Evolutionary conservation across 345 rosid species (phyloP).

Genomic region (Populus pruinosa): DNA sequence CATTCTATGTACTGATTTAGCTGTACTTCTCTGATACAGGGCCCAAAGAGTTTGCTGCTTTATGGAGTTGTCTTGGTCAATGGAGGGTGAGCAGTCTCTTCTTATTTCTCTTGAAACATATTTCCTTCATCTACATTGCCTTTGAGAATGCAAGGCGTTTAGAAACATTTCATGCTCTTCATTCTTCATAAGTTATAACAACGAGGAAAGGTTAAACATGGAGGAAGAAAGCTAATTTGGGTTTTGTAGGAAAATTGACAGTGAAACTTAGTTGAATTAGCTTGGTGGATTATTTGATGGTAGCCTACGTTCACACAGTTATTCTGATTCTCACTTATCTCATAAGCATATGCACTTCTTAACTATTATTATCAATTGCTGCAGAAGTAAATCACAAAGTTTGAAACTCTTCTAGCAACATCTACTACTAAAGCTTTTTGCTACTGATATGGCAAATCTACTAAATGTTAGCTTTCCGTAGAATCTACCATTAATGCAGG

Average conservation of each 20-base stretch:
- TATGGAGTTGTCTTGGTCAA: constrained; percentile 65
- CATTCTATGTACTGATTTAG: background rate
- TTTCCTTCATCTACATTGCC: background rate
- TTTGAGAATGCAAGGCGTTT: background rate
- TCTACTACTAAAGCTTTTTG: background rate
- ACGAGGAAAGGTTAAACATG: background rate
- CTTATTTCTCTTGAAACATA: background rate
- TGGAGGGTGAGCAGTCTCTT: constrained; percentile 52
- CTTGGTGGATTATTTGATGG: background rate
- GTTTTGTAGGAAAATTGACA: background rate
- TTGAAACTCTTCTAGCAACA: background rate
- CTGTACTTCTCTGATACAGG: constrained; percentile 33
- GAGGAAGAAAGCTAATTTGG: background rate
- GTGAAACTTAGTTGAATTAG: background rate
- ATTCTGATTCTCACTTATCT: background rate
- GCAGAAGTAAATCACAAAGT: background rate
- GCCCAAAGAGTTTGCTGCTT: constrained; percentile 53
- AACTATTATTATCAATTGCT: background rate
- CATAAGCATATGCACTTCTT: background rate
- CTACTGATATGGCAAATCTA: background rate
- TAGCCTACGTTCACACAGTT: background rate
- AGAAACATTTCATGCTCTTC: background rate
- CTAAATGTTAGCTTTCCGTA: background rate
- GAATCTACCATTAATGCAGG: background rate
- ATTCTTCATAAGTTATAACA: background rate